A percentile compares a stretch with the other conserved stretches of the same genome.
phyloP scores from a whole-genome alignment of 1,284 basidiomycete species.

The Mycena sp. region DNA sequence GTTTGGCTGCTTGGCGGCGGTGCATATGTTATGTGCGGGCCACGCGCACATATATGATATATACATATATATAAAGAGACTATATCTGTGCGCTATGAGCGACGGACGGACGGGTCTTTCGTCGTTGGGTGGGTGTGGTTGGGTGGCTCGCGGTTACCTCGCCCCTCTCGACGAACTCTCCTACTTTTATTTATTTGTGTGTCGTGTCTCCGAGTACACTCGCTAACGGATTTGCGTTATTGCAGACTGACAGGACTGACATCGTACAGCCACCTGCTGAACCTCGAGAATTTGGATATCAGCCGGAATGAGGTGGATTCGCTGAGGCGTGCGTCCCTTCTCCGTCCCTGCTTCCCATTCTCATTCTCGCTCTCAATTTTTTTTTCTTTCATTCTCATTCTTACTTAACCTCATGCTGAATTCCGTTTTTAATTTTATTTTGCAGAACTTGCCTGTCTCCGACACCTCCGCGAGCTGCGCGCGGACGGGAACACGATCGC shows the following conservation, averaged over 20 bases:
- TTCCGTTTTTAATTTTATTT: constrained; percentile 27
- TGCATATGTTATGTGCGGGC: neutral
- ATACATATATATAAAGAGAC: neutral
- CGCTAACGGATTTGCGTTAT: constrained; percentile 12
- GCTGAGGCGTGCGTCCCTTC: constrained; percentile 75
- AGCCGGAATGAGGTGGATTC: constrained; percentile 92
- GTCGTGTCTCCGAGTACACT: neutral
- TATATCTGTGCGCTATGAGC: neutral
- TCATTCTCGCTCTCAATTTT: neutral
- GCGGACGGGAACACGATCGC: constrained; percentile 88
- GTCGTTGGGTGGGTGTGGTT: neutral
- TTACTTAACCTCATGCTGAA: neutral
- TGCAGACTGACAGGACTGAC: constrained; percentile 85
- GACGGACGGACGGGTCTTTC: neutral
- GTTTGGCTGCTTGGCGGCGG: neutral
- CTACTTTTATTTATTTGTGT: neutral
- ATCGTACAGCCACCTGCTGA: constrained; percentile 88
- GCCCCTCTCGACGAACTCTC: no score
- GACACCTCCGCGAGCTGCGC: constrained; percentile 89
- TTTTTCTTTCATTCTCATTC: constrained; percentile 16
- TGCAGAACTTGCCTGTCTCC: constrained; percentile 85
- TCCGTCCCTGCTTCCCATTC: no score
- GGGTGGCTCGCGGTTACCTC: no score
- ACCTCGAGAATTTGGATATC: constrained; percentile 91
- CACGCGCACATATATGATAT: no score